A percentile compares a stretch with the other conserved stretches of the same genome.
These are phyloP conservation scores for Podospora fimiseda DNA, from an alignment of 495 filamentous ascomycete species.

Conservation along the genomic window DNA sequence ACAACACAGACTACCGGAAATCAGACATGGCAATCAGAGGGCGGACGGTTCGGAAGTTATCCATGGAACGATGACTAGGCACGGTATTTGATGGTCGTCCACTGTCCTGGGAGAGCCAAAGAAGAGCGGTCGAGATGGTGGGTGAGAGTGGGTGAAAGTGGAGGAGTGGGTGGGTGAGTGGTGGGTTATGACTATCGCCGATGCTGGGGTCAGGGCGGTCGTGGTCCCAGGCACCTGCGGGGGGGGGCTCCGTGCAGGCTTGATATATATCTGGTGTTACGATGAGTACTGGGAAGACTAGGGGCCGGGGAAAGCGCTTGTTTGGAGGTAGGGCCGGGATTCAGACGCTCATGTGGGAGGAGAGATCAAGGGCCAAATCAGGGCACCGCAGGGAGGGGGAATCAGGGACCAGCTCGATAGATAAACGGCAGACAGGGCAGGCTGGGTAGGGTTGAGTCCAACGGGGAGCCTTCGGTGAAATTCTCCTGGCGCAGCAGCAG, in stretches of 20 bases:
- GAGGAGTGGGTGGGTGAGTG: slow-evolving; percentile 2
- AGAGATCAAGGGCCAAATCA: slow-evolving; percentile 8
- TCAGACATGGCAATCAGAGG: slow-evolving; percentile 25
- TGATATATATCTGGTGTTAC: slow-evolving; percentile 16
- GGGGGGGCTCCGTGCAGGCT: slow-evolving; percentile 23
- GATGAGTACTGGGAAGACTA: not conserved
- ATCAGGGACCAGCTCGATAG: slow-evolving; percentile 17
- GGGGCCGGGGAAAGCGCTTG: slow-evolving; percentile 5
- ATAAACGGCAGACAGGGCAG: slow-evolving; percentile 22
- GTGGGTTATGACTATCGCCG: slow-evolving; percentile 10
- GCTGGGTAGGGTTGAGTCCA: slow-evolving; percentile 13
- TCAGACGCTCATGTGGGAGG: slow-evolving; percentile 20
- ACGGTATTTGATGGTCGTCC: slow-evolving; percentile 6
- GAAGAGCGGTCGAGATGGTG: not conserved
- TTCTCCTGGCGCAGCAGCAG: slow-evolving; percentile 17
- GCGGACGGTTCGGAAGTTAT: slow-evolving; percentile 13
- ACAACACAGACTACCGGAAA: slow-evolving; percentile 20
- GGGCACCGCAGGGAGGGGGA: slow-evolving; percentile 19
- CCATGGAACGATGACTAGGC: slow-evolving; percentile 20
- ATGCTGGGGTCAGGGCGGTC: slow-evolving; percentile 12
- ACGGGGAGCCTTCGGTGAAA: slow-evolving; percentile 22
- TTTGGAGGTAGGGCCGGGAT: slow-evolving; percentile 7
- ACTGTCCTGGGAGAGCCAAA: slow-evolving; percentile 11
- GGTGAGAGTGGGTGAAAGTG: not conserved
- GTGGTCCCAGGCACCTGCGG: slow-evolving; percentile 1